Evolutionary conservation across 805 yeast genomes (phyloP).

Genomic region (Candida multigemmis): DNA sequence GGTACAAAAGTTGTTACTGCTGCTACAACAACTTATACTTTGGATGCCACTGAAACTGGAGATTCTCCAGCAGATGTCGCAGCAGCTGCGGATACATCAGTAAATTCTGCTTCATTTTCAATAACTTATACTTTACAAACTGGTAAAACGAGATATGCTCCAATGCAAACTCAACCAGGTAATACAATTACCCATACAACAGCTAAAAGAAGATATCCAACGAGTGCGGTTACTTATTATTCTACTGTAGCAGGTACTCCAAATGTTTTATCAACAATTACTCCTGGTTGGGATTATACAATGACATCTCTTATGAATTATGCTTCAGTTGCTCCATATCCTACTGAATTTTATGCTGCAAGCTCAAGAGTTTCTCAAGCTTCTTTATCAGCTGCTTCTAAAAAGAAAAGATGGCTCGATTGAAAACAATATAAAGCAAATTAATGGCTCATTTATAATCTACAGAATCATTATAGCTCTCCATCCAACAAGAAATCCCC

Average conservation of each 20-base stretch:
- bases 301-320: constrained; percentile 54
- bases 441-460: too few species aligned
- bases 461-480: too few species aligned
- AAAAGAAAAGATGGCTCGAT: constrained; percentile 31
- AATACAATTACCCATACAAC: constrained; percentile 50
- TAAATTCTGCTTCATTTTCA: constrained; percentile 42
- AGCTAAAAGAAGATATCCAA: constrained; percentile 59
- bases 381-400: constrained; percentile 22
- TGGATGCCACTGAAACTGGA: constrained; percentile 26
- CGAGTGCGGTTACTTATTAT: constrained; percentile 55
- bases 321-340: constrained; percentile 66
- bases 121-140: constrained; percentile 74
- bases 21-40: constrained; percentile 19
- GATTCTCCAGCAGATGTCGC: constrained; percentile 26
- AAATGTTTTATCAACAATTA: constrained; percentile 49
- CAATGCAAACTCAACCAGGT: constrained; percentile 89
- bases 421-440: too few species aligned
- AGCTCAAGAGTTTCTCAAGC: constrained; percentile 37
- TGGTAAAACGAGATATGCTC: constrained; percentile 74
- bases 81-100: constrained; percentile 9
- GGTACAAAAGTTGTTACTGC: constrained; percentile 49
- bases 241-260: constrained; percentile 38
- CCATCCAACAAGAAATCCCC: too few species aligned
- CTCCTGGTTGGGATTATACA: constrained; percentile 80
- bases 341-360: constrained; percentile 60